Conservation (phyloP, 1,139 yeast species). For the Pichia sp. region DNA sequence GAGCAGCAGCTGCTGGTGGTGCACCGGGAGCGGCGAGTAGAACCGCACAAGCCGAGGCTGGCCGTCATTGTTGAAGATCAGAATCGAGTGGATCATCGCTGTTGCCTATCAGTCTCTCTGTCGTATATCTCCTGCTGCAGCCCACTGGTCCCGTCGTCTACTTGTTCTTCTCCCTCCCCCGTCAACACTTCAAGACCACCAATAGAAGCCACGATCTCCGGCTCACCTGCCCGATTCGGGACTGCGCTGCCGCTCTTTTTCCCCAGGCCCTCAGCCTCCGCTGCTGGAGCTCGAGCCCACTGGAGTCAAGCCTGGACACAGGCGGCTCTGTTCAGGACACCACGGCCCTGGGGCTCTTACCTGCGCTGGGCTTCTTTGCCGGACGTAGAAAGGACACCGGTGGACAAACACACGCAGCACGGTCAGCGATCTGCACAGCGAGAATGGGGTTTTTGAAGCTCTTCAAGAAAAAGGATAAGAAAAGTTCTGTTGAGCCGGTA, state of each 20-base stretch:
- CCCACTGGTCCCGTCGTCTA: neutral
- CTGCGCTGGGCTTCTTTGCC: too few relatives aligned
- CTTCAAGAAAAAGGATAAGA: slow-evolving; percentile 20
- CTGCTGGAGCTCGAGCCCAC: neutral
- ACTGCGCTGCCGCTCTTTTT: neutral
- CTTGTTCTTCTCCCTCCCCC: neutral
- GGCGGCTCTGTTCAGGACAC: neutral
- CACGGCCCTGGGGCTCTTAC: neutral
- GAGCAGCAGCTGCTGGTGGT: slow-evolving; percentile 67
- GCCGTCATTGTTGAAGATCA: slow-evolving; percentile 45
- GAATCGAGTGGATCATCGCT: slow-evolving; percentile 42
- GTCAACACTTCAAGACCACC: too few relatives aligned
- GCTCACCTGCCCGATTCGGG: neutral
- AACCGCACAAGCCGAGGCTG: slow-evolving; percentile 87
- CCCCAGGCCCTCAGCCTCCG: neutral
- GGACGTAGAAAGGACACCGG: neutral
- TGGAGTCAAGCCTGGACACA: neutral
- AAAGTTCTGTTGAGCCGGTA: neutral
- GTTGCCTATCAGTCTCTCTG: neutral
- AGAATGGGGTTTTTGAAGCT: slow-evolving; percentile 23
- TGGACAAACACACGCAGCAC: neutral
- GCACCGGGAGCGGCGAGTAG: slow-evolving; percentile 83
- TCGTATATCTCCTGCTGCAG: neutral
- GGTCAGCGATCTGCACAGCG: neutral
- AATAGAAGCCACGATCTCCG: neutral